phyloP scores from a whole-genome alignment of 78 protist genomes.

The Polysphondylium violaceum region DNA sequence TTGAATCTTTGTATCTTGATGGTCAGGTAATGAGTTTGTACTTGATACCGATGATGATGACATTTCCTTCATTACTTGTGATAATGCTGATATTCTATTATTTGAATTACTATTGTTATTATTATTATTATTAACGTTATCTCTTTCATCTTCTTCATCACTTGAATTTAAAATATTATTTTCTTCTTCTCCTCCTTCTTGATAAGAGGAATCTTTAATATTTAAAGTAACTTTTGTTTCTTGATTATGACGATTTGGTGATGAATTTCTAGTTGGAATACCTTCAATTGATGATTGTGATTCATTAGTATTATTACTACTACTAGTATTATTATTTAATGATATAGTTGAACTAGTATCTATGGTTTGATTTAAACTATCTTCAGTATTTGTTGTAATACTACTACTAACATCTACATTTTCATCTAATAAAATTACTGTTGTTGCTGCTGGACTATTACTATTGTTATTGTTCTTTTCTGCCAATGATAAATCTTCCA shows the following conservation, averaged over 20 bases:
- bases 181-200: neutral
- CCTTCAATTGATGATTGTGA: no score
- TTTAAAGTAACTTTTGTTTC: no score
- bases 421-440: constrained; percentile 7
- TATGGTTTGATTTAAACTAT: no score
- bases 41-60: neutral
- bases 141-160: neutral
- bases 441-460: neutral
- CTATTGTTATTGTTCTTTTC: neutral
- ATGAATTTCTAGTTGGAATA: no score
- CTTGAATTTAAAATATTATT: neutral
- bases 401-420: no score
- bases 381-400: no score
- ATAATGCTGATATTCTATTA: constrained; percentile 21
- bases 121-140: neutral
- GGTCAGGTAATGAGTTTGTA: neutral
- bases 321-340: no score
- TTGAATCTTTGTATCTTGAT: no score
- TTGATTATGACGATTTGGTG: no score
- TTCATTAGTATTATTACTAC: no score
- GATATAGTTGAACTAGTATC: no score
- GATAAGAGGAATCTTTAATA: no score
- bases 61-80: neutral
- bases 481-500: neutral
- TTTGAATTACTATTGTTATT: neutral